Conservation (phyloP, 2,329 filamentous ascomycete species). For the Capronia americana region DNA sequence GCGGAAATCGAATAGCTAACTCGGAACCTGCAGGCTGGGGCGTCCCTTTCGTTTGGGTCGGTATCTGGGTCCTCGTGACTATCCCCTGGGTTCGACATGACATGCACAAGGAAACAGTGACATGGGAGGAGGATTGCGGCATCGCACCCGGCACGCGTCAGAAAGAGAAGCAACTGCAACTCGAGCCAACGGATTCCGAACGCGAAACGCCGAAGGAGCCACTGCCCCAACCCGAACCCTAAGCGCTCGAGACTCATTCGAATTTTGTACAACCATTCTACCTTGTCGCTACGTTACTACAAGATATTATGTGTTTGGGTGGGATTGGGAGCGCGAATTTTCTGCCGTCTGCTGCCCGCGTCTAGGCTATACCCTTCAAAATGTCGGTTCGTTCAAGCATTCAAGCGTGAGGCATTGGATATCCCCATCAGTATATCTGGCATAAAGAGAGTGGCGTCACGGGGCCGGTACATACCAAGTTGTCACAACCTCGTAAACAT, state of each 20-base stretch:
- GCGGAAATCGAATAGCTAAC: not conserved
- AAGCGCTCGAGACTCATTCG: conserved; percentile 2
- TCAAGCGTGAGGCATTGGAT: conserved; percentile 22
- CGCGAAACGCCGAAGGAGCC: conserved; percentile 25
- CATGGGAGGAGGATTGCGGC: conserved; percentile 45
- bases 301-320: not conserved
- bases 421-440: conserved; percentile 4
- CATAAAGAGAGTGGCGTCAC: not conserved
- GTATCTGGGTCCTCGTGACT: conserved; percentile 53
- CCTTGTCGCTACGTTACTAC: not conserved
- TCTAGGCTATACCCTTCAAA: not conserved
- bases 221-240: conserved; percentile 23
- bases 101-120: conserved; percentile 52
- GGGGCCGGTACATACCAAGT: not conserved
- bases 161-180: conserved; percentile 24
- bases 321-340: not conserved
- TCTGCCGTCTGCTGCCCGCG: not conserved
- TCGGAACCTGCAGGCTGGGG: conserved; percentile 47
- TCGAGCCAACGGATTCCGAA: conserved; percentile 19
- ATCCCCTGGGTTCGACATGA: conserved; percentile 56
- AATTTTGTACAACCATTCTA: conserved; percentile 14
- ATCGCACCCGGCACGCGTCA: conserved; percentile 25
- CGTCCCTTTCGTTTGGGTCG: conserved; percentile 52
- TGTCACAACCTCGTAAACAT: not conserved
- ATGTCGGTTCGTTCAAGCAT: not conserved